Conservation (phyloP, 23 red algal species). For the Gracilaria vermiculophylla region DNA sequence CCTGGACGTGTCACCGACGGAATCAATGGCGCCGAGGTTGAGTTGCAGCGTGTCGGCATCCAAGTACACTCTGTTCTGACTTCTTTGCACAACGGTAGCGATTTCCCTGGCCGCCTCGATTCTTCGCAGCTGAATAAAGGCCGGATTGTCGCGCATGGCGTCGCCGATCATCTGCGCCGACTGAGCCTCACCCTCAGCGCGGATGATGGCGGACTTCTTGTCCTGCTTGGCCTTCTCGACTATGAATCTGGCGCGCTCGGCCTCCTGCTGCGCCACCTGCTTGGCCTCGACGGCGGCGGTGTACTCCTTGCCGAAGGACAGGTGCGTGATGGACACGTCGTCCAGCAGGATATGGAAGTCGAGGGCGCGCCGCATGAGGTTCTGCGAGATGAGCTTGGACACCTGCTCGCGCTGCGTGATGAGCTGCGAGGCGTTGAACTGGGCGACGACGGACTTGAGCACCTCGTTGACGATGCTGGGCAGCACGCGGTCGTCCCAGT, state of each 20-base stretch:
- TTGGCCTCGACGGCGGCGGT: constrained; percentile 95
- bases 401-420: constrained; percentile 98
- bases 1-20: not conserved
- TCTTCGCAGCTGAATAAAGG: constrained; percentile 88
- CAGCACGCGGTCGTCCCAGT: constrained; percentile 98
- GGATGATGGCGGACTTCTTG: constrained; percentile 84
- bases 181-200: constrained; percentile 92
- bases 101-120: constrained; percentile 98
- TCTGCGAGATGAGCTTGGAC: constrained; percentile 83
- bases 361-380: constrained; percentile 77
- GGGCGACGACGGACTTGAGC: constrained; percentile 93
- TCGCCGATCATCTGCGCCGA: constrained; percentile 86
- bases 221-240: constrained; percentile 97
- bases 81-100: constrained; percentile 71
- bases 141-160: constrained; percentile 80
- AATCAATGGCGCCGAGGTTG: constrained; percentile 64
- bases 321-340: constrained; percentile 98
- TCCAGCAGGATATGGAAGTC: constrained; percentile 96
- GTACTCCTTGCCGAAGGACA: constrained; percentile 99
- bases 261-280: constrained; percentile 99
- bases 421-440: constrained; percentile 96
- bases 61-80: constrained; percentile 74
- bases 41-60: constrained; percentile 93
- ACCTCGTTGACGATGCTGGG: constrained; percentile 99
- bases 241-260: constrained; percentile 93